Evolutionary conservation across 225 moss, liverwort and hornwort genomes (phyloP).

Genomic region (Physcomitrellopsis africana): DNA sequence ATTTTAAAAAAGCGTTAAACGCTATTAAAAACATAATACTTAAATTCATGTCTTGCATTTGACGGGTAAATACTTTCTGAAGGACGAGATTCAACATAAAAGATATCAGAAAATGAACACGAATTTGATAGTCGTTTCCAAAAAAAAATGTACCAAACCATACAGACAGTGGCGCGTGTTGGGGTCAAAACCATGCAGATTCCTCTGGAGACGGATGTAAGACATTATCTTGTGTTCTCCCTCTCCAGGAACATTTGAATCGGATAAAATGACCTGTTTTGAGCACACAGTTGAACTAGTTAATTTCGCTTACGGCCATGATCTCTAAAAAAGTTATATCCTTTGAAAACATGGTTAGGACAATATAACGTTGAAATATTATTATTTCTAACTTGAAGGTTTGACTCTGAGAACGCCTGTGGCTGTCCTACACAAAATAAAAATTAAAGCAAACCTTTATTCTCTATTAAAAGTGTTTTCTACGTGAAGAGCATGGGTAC

Average conservation of each 20-base stretch:
- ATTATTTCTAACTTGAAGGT: not conserved
- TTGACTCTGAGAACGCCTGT: not conserved
- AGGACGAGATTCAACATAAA: conserved; percentile 18
- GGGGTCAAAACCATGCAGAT: conserved; percentile 86
- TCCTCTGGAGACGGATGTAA: conserved; percentile 94
- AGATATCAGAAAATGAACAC: conserved; percentile 3
- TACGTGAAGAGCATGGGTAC: not conserved
- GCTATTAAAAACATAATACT: conserved; percentile 17
- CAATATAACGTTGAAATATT: not conserved
- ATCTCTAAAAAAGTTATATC: not conserved
- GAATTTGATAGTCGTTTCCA: conserved; percentile 17
- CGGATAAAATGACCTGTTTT: conserved; percentile 90
- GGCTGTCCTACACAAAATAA: not conserved
- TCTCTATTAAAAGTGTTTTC: not conserved
- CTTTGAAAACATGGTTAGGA: not conserved
- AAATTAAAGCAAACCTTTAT: conserved; percentile 6
- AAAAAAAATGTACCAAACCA: conserved; percentile 57
- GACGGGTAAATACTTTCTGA: not conserved
- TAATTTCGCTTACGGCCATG: conserved; percentile 1
- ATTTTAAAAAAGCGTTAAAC: conserved; percentile 6
- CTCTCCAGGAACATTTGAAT: conserved; percentile 96
- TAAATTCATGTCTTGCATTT: not conserved
- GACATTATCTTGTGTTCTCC: conserved; percentile 99
- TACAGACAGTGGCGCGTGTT: conserved; percentile 96
- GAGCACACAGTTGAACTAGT: conserved; percentile 13